These are phyloP conservation scores for Kodamaea plutei DNA, from an alignment of 1,139 yeast genomes.

Conservation along the genomic window DNA sequence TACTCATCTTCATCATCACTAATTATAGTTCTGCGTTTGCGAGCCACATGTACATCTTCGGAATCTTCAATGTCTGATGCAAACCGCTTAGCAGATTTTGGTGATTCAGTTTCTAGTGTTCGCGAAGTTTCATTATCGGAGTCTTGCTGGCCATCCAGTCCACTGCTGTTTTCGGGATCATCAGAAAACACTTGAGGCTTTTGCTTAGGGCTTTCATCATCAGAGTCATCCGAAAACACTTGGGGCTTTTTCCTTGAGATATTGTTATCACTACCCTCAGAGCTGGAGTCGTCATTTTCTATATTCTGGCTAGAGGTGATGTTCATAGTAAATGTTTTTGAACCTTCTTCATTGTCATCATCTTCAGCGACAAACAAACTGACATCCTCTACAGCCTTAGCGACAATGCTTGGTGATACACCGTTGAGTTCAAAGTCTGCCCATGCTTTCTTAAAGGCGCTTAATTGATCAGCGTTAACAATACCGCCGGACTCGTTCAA, in stretches of 20 bases:
- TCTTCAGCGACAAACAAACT: constrained; percentile 18
- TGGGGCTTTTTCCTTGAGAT: background rate
- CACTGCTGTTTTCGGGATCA: background rate
- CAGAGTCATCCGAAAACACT: constrained; percentile 2
- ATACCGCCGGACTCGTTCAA: constrained; percentile 39
- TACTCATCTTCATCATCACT: constrained; percentile 27
- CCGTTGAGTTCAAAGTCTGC: constrained; percentile 20
- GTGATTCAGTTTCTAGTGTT: no score
- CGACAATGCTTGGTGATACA: constrained; percentile 17
- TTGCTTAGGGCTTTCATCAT: constrained; percentile 4
- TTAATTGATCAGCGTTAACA: constrained; percentile 33
- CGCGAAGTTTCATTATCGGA: no score
- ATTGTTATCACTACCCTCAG: background rate
- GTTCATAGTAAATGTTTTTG: no score
- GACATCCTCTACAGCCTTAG: constrained; percentile 22
- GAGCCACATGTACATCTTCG: background rate
- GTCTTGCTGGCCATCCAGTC: no score
- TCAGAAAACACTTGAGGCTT: background rate
- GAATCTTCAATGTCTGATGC: background rate
- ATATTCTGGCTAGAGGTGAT: no score
- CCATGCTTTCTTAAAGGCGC: constrained; percentile 40
- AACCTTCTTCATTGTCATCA: constrained; percentile 11
- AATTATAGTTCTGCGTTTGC: constrained; percentile 13
- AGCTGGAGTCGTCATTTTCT: no score
- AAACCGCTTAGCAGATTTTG: no score